phyloP scores from a whole-genome alignment of 352 stramenopile species.

The Globisporangium parvum region DNA sequence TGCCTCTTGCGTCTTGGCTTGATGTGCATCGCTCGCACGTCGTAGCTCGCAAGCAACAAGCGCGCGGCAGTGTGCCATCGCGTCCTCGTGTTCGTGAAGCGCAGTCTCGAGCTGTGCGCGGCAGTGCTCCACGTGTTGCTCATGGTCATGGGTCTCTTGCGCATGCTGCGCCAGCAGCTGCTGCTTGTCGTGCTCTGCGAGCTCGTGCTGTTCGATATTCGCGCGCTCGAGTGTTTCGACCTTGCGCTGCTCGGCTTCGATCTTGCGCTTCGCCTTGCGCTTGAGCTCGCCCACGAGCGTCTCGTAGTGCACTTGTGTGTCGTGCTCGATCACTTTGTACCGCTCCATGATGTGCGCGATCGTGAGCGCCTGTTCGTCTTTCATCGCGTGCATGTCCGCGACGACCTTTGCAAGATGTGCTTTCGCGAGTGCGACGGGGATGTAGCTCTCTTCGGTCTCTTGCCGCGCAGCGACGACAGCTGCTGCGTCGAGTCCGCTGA shows the following conservation, averaged over 20 bases:
- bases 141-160: conserved; percentile 16
- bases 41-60: conserved; percentile 19
- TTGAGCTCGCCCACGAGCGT: conserved; percentile 30
- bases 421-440: conserved; percentile 59
- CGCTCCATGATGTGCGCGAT: conserved; percentile 44
- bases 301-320: conserved; percentile 57
- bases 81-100: conserved; percentile 46
- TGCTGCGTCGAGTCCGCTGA: conserved; percentile 9
- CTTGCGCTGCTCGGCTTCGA: conserved; percentile 14
- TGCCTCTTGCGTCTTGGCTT: not conserved
- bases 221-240: conserved; percentile 1
- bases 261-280: conserved; percentile 21
- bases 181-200: conserved; percentile 5
- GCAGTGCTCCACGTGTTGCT: conserved; percentile 20
- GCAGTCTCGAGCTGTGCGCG: conserved; percentile 30
- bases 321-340: conserved; percentile 48
- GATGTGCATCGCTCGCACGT: not conserved
- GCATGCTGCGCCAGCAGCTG: conserved; percentile 16
- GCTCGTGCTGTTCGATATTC: not conserved
- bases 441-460: conserved; percentile 53
- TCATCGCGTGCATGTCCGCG: conserved; percentile 71
- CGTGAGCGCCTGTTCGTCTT: conserved; percentile 50
- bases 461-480: conserved; percentile 2
- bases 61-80: conserved; percentile 19
- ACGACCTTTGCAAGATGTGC: conserved; percentile 62